These are phyloP conservation scores for Pseudozyma sp. DNA, from an alignment of 1,284 basidiomycete species.

Conservation along the genomic window DNA sequence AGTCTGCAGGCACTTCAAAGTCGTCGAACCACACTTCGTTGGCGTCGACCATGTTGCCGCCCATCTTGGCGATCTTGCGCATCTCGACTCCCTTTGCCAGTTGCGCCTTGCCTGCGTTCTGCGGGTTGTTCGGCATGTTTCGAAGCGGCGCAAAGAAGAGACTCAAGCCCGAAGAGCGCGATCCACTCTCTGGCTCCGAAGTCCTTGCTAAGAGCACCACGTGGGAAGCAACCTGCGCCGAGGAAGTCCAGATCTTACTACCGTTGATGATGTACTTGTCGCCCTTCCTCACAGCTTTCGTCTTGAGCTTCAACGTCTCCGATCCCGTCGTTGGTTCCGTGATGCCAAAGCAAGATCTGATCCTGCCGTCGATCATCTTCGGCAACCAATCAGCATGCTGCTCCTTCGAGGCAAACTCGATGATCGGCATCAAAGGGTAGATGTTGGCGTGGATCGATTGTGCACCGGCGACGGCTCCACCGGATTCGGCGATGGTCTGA, in stretches of 20 bases:
- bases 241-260: conserved; percentile 64
- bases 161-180: conserved; percentile 59
- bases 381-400: conserved; percentile 67
- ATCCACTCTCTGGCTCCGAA: conserved; percentile 50
- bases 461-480: conserved; percentile 54
- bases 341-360: conserved; percentile 69
- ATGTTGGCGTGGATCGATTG: conserved; percentile 60
- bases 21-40: conserved; percentile 69
- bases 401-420: conserved; percentile 52
- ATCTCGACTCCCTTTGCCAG: conserved; percentile 59
- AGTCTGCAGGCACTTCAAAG: conserved; percentile 63
- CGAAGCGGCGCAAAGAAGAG: conserved; percentile 55
- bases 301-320: conserved; percentile 67
- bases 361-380: conserved; percentile 66
- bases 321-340: conserved; percentile 69
- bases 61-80: conserved; percentile 69
- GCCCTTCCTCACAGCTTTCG: conserved; percentile 53
- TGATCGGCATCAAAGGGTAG: conserved; percentile 56
- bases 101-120: conserved; percentile 17
- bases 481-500: conserved; percentile 69
- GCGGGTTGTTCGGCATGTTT: conserved; percentile 30
- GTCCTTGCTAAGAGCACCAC: conserved; percentile 69
- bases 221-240: conserved; percentile 65
- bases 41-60: conserved; percentile 69
- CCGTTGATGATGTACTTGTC: conserved; percentile 64